Evolutionary conservation across 1,284 basidiomycete species (phyloP).

Genomic region (Ganoderma leucocontextum): DNA sequence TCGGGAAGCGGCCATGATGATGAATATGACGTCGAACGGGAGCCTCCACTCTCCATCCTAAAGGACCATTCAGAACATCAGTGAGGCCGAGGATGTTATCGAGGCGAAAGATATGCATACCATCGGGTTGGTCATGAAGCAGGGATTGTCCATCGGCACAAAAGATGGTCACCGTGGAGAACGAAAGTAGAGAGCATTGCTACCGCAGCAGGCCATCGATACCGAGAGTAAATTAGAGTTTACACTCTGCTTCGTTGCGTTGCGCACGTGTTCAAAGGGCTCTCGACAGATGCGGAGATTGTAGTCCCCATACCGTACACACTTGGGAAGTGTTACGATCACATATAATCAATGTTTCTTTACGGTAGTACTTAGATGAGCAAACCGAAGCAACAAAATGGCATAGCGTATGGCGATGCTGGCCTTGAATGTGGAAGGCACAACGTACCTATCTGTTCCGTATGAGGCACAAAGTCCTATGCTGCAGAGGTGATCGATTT

Average conservation of each 20-base stretch:
- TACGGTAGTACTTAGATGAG: too few species aligned
- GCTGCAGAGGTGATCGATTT: too few species aligned
- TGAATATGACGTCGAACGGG: slow-evolving; percentile 10
- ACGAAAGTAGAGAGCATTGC: not conserved
- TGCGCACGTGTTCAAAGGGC: not conserved
- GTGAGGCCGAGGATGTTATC: not conserved
- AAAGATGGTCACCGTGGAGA: not conserved
- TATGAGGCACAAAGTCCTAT: too few species aligned
- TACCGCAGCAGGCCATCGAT: not conserved
- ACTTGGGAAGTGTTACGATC: too few species aligned
- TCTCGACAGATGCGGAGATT: too few species aligned
- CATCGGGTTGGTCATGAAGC: not conserved
- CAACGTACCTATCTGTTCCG: too few species aligned
- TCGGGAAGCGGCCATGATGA: slow-evolving; percentile 5
- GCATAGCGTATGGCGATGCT: too few species aligned
- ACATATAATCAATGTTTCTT: too few species aligned
- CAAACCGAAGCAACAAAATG: too few species aligned
- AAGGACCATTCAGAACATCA: not conserved
- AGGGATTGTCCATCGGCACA: not conserved
- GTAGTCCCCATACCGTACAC: too few species aligned
- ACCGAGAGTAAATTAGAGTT: not conserved
- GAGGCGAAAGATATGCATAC: not conserved
- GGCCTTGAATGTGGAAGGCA: too few species aligned
- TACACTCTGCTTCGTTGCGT: not conserved
- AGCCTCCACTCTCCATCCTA: slow-evolving; percentile 3